Evolutionary conservation across 352 stramenopile genomes (phyloP).

Genomic region (Phytophthora agathidicida): DNA sequence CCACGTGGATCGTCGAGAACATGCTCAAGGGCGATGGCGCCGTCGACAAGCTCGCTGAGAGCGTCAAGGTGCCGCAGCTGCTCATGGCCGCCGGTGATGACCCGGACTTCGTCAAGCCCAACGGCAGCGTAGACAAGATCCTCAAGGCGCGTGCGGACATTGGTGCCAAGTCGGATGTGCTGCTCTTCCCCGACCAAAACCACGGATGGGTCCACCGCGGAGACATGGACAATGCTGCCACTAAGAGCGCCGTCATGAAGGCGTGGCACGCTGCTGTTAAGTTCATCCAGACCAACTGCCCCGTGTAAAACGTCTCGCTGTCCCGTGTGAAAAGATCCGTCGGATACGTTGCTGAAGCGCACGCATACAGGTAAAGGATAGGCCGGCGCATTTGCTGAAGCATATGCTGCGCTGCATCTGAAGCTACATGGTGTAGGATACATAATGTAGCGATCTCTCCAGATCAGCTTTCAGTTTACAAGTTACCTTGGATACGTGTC

Average conservation of each 20-base stretch:
- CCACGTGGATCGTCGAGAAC: constrained; percentile 81
- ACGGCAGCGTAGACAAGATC: constrained; percentile 79
- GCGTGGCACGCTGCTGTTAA: constrained; percentile 64
- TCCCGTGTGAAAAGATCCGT: not conserved
- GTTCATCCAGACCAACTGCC: constrained; percentile 64
- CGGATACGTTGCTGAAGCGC: not conserved
- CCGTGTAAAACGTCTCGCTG: constrained; percentile 29
- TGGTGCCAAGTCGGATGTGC: constrained; percentile 56
- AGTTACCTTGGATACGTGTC: constrained; percentile 4
- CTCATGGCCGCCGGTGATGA: constrained; percentile 75
- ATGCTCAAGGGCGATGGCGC: constrained; percentile 71
- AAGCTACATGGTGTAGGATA: too few relatives aligned
- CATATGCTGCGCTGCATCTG: too few relatives aligned
- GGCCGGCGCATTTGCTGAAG: not conserved
- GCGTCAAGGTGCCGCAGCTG: constrained; percentile 78
- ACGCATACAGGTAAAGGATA: constrained; percentile 13
- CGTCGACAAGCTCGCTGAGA: constrained; percentile 72
- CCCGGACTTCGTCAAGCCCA: constrained; percentile 65
- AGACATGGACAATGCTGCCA: constrained; percentile 71
- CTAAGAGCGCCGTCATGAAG: constrained; percentile 68
- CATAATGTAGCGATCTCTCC: too few relatives aligned
- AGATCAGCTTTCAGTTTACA: too few relatives aligned
- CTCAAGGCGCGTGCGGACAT: constrained; percentile 59
- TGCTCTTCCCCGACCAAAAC: constrained; percentile 72
- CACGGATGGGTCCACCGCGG: constrained; percentile 88